Evolutionary conservation across 495 filamentous ascomycete species (phyloP).

Genomic region (Lepraria neglecta): DNA sequence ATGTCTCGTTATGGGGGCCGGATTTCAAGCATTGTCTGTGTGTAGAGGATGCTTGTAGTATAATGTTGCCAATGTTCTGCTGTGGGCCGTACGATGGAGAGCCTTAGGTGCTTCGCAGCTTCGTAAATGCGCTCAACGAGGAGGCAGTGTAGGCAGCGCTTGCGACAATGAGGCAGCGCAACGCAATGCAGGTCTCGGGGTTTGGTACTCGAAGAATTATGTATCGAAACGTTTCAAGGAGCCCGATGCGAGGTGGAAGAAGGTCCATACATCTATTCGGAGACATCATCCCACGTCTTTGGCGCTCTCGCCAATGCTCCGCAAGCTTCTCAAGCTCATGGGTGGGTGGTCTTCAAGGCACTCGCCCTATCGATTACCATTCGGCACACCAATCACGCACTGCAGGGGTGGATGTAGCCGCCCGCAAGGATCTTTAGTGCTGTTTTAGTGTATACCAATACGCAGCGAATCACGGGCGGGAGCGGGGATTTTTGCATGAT

Average conservation of each 20-base stretch:
- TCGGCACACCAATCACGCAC: not conserved
- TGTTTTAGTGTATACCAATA: slow-evolving; percentile 11
- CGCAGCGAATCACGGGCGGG: slow-evolving; percentile 24
- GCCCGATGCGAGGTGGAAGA: not conserved
- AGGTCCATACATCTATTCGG: not conserved
- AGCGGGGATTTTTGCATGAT: slow-evolving; percentile 15
- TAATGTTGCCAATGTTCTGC: not conserved
- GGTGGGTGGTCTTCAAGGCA: not conserved
- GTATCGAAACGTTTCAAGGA: slow-evolving; percentile 12
- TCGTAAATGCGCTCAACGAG: not conserved
- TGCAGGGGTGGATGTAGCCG: slow-evolving; percentile 12
- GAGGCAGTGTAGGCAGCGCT: slow-evolving; percentile 2
- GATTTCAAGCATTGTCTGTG: slow-evolving; percentile 21
- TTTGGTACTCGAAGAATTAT: not conserved
- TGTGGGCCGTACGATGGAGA: not conserved
- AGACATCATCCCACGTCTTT: not conserved
- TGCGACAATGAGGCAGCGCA: slow-evolving; percentile 3
- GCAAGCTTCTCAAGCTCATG: too few species aligned
- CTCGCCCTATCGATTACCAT: not conserved
- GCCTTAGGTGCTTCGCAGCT: not conserved
- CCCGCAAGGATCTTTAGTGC: not conserved
- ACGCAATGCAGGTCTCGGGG: not conserved
- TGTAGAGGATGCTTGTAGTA: not conserved
- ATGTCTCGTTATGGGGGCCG: slow-evolving; percentile 13
- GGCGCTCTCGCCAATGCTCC: not conserved